A percentile compares a stretch with the other conserved stretches of the same genome.
Evolutionary conservation across 23 red algal genomes (phyloP).

Genomic region (Agarophyton chilense): DNA sequence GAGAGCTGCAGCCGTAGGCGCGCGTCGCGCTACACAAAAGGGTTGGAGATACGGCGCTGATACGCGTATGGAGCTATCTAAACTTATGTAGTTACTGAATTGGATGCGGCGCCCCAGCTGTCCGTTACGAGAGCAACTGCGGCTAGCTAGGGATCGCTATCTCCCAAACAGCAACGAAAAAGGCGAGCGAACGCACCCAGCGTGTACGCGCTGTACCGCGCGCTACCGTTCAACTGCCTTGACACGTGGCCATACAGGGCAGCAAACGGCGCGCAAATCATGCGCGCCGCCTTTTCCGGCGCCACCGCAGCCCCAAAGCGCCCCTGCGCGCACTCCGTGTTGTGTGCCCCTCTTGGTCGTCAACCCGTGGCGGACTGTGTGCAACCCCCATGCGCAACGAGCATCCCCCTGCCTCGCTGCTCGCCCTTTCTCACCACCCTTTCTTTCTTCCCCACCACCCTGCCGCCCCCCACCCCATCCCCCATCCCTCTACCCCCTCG

Average conservation of each 20-base stretch:
- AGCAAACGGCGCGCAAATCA: constrained; percentile 13
- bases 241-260: background rate
- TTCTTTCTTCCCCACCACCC: background rate
- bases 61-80: background rate
- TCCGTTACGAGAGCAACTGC: background rate
- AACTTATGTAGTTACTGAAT: background rate
- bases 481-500: background rate
- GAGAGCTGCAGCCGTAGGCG: too few relatives aligned
- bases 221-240: background rate
- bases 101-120: background rate
- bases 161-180: background rate
- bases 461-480: background rate
- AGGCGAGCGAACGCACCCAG: background rate
- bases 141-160: background rate
- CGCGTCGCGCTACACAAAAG: too few relatives aligned
- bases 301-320: background rate
- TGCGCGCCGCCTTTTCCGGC: background rate
- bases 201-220: constrained; percentile 1
- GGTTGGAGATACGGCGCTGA: background rate
- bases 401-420: constrained; percentile 6
- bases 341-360: background rate
- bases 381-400: background rate
- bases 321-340: background rate
- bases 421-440: constrained; percentile 15
- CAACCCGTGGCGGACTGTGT: background rate